These are phyloP conservation scores for Podila verticillata DNA, from an alignment of 192 early-diverging fungal genomes.

Conservation along the genomic window DNA sequence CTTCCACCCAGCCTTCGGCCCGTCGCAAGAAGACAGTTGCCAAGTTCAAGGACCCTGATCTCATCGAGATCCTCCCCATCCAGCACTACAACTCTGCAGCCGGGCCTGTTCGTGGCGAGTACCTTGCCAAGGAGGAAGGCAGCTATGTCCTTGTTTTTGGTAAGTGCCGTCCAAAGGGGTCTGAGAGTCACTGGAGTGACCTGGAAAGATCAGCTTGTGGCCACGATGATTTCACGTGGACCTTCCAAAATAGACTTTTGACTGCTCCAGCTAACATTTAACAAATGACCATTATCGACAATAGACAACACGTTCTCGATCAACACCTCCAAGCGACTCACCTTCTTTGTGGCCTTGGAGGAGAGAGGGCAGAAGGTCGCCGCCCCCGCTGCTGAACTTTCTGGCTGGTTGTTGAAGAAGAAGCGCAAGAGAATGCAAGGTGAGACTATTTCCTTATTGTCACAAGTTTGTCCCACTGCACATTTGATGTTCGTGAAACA, in stretches of 20 bases:
- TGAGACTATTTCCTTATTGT: slow-evolving; percentile 4
- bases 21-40: slow-evolving; percentile 55
- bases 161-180: slow-evolving; percentile 37
- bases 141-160: slow-evolving; percentile 81
- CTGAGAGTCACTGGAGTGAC: too few relatives aligned
- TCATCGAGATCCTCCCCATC: slow-evolving; percentile 80
- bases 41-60: slow-evolving; percentile 68
- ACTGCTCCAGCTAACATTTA: too few relatives aligned
- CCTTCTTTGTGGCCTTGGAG: slow-evolving; percentile 63
- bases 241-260: too few relatives aligned
- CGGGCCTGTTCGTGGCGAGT: slow-evolving; percentile 83
- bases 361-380: slow-evolving; percentile 33
- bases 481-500: too few relatives aligned
- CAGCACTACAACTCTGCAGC: slow-evolving; percentile 88
- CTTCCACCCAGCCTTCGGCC: slow-evolving; percentile 32
- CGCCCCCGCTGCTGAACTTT: slow-evolving; percentile 46
- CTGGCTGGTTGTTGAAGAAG: slow-evolving; percentile 71
- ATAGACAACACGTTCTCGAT: slow-evolving; percentile 69
- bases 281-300: too few relatives aligned
- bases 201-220: too few relatives aligned
- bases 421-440: slow-evolving; percentile 71
- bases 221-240: too few relatives aligned
- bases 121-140: slow-evolving; percentile 78
- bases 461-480: too few relatives aligned
- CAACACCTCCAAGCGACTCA: slow-evolving; percentile 63